Evolutionary conservation across 352 stramenopile species (phyloP).

Genomic region (Globisporangium polare): DNA sequence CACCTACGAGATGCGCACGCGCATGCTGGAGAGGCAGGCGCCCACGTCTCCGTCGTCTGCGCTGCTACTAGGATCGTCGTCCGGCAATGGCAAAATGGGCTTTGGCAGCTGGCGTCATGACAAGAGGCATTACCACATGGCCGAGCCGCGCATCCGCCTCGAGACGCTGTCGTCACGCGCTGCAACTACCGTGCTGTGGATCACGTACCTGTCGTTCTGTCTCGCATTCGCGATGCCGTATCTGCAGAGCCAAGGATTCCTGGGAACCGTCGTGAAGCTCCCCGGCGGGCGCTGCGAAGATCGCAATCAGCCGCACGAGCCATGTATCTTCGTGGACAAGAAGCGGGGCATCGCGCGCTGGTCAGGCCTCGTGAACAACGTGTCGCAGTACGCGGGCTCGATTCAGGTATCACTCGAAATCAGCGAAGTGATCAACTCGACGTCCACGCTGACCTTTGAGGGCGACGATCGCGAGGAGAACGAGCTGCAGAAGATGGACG

Average conservation of each 20-base stretch:
- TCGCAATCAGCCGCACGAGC: conserved; percentile 17
- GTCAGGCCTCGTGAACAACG: conserved; percentile 66
- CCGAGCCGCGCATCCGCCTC: conserved; percentile 61
- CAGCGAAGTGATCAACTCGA: conserved; percentile 41
- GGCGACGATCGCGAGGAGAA: conserved; percentile 12
- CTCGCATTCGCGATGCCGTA: conserved; percentile 68
- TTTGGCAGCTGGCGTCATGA: conserved; percentile 11
- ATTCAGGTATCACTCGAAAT: conserved; percentile 59
- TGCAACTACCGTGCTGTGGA: conserved; percentile 63
- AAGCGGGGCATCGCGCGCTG: conserved; percentile 44
- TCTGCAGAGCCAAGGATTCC: conserved; percentile 69
- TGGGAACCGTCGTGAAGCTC: conserved; percentile 55
- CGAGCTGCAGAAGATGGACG: conserved; percentile 26
- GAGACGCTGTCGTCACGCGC: conserved; percentile 76
- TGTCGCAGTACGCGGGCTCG: conserved; percentile 60
- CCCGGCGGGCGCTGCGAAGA: conserved; percentile 50
- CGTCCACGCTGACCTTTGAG: conserved; percentile 10
- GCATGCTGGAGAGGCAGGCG: conserved; percentile 27
- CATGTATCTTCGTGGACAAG: conserved; percentile 74
- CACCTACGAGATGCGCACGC: conserved; percentile 73
- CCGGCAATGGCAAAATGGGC: background rate
- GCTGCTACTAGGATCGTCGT: conserved; percentile 9
- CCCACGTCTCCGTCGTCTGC: conserved; percentile 22
- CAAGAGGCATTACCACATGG: conserved; percentile 4
- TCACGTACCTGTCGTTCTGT: conserved; percentile 77